Evolutionary conservation across 495 filamentous ascomycete species (phyloP), one percentile per base, ranked within the genome.

Genomic region (Sporormia fimetaria): DNA sequence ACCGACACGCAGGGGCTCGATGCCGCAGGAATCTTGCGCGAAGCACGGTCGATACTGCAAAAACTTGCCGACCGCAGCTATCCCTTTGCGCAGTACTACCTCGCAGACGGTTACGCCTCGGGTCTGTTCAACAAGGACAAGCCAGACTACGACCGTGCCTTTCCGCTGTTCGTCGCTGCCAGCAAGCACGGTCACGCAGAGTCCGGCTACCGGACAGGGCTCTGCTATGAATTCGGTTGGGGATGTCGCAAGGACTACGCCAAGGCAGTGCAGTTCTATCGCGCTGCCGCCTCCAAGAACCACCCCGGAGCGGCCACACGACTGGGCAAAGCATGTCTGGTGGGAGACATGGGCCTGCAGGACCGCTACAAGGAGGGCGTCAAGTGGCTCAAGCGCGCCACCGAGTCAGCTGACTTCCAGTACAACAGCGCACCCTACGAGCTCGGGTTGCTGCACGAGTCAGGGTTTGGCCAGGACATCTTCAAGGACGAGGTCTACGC

Each of bases 171-270:
- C 57, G 67, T 94, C 22, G 74, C 88, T 1, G 92, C 92, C 9
- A 86, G 83, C 58, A 99, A 96, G 64, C 92, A 95, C 60, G 92
- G 90, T 21, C 90, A 99, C 57, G 83, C 92, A 21, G 90, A 99
- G 63, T 87, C 92, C 20, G 88, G 78, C 28, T 99, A 94, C 63
- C 81, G 90, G 37, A 80, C 88, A 32, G 90, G 81, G 3, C 66
- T 99, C 24, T 96, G 88, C 66, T 95, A 94, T 63, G 90, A 99
- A 57, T 96, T 94, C 63, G 92, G 87, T 46, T 96, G 92, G 90
- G 90, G 90, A 15, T 87, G 79, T 42, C 74, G 84, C 23, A 84
- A 83, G 43, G 88, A 95, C 55, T 78, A 78, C 27, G 71, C 78
- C 24, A 93, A 94, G 63, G 92, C 92, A 15, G 83, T 87, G 11